Base-by-base conservation (phyloP, 2,329 filamentous ascomycete genomes). In the Colletotrichum lini region DNA sequence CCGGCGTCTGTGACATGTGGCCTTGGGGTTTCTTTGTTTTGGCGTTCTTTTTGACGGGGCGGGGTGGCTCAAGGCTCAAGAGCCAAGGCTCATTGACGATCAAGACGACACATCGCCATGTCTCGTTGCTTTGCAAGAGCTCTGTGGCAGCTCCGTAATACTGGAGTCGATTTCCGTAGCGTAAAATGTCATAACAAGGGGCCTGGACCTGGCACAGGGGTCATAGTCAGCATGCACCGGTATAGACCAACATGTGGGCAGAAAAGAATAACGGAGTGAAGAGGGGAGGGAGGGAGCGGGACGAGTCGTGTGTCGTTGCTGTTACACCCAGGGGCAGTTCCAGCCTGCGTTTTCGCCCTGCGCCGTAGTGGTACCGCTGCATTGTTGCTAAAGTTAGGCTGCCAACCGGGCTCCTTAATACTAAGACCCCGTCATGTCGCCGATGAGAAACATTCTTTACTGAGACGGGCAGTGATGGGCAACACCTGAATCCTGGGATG, bases 371-470 rank as follows among this genome's bases (percentile, higher is more conserved):
- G 68, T 54, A 58, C 68, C 47, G 40, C 53, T 23, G 52, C 59
- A 52, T n/a, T 71, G 65, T 68, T 71, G 58, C 68, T 71, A 71
- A 71, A 71, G 68, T 71, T 71, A 71, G 68, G 58, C 30, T 59
- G 56, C 56, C 15, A 45, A 30, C 5, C 7, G 38, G 56, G 26
- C 44, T 35, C 15, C 47, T 62, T 21, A 64, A 18, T 35, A 35
- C 30, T 26, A 68, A 44, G 35, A 13, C 56, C 53, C 35, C 23
- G 23, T 67, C 21, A 57, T 52, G 50, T 53, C 38, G 38, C 52
- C 16, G 21, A 38, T 52, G 44, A 58, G 49, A 54, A 53, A 23
- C 47, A 53, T 44, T 53, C 26, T 38, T 52, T 65, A 44, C 66
- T 65, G 35, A 58, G 60, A 68, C 18, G 54, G 67, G 47, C 16